phyloP scores from a whole-genome alignment of 2,329 filamentous ascomycete species.

The Penicillium sp. region DNA sequence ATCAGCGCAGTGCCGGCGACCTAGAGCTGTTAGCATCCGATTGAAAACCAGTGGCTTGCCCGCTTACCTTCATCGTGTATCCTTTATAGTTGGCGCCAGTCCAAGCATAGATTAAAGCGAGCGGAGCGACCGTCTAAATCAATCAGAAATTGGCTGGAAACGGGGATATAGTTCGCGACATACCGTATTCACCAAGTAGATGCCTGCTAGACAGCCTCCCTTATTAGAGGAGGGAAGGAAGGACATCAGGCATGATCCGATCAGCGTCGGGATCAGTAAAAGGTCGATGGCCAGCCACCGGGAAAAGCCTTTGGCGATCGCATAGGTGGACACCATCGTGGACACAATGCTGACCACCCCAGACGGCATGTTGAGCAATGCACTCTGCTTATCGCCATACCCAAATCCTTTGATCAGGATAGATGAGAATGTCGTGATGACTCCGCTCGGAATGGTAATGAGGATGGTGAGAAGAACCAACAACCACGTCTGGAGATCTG shows the following conservation, averaged over 20 bases:
- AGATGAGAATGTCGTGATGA: slow-evolving; percentile 47
- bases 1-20: slow-evolving; percentile 48
- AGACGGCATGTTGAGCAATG: slow-evolving; percentile 48
- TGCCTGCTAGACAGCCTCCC: slow-evolving; percentile 43
- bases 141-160: neutral
- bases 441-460: slow-evolving; percentile 44
- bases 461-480: slow-evolving; percentile 33
- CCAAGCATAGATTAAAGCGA: slow-evolving; percentile 46
- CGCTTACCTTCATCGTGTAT: slow-evolving; percentile 42
- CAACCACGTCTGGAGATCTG: slow-evolving; percentile 24
- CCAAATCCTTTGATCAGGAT: slow-evolving; percentile 46
- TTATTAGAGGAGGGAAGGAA: slow-evolving; percentile 40
- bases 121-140: slow-evolving; percentile 39
- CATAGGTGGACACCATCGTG: slow-evolving; percentile 41
- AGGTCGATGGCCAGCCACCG: slow-evolving; percentile 45
- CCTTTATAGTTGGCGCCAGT: slow-evolving; percentile 50
- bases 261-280: slow-evolving; percentile 46
- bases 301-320: slow-evolving; percentile 40
- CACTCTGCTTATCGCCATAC: slow-evolving; percentile 43
- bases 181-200: slow-evolving; percentile 40
- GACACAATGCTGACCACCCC: slow-evolving; percentile 43
- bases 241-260: slow-evolving; percentile 43
- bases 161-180: neutral
- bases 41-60: neutral
- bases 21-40: slow-evolving; percentile 28